Base-by-base conservation (phyloP, 2,329 filamentous ascomycete genomes). In the Diaporthe sp. region DNA sequence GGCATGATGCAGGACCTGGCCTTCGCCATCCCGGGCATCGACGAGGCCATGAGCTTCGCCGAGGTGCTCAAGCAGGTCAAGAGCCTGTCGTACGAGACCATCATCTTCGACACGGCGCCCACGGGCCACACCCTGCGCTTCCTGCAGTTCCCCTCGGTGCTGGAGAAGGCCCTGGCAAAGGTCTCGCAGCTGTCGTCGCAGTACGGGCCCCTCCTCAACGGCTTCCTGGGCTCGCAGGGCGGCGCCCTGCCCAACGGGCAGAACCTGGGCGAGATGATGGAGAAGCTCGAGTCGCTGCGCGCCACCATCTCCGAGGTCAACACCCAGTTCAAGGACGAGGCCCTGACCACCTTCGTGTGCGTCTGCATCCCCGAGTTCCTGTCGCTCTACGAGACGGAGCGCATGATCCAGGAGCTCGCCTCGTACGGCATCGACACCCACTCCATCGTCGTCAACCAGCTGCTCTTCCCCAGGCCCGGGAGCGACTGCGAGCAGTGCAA, bases 1-100 rank as follows among this genome's bases (percentile, higher is more conserved):
- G 94, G 93, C 79, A 98, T 98, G 96, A 98, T 98, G 94, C 97
- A 99, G 86, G 97, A 99, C 84, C 88, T 99, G 78, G 97, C 97
- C 0, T 98, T 98, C 85, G 96, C 95, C 78, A 99, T 99, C 77
- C 97, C 97, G 25, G 97, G 97, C 86, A 97, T 99, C 77, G 97
- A 99, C 83, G 97, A 99, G 86, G 97, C 97, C 84, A 99, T 99
- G 97, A 98, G 96, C 74, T 99, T 99, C 82, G 97, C 97, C 83
- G 97, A 99, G 87, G 97, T 99, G 77, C 90, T 99, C 81, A 99
- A 99, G 86, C 97, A 99, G 86, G 97, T 99, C 87, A 98, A 98
- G 87, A 97, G 95, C 54, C 94, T 98, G 82, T 97, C 95, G 67
- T 99, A 99, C 90, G 97, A 98, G 85, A 95, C 96, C 81, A 98